Evolutionary conservation across 2,329 filamentous ascomycete genomes (phyloP).

Genomic region (Alternaria dauci): DNA sequence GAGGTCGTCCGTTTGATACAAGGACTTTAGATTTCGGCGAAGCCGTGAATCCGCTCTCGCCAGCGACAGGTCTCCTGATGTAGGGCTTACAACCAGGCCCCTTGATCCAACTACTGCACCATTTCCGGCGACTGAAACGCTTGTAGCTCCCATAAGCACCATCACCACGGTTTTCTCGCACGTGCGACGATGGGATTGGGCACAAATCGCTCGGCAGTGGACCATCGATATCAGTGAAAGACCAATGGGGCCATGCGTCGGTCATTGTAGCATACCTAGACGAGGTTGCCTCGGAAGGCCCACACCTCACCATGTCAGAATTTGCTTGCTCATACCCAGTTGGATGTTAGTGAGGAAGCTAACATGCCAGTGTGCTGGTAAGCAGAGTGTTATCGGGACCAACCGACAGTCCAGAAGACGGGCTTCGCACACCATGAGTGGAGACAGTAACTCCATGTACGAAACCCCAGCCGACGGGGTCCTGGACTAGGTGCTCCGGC

Average conservation of each 20-base stretch:
- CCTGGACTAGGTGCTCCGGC: neutral
- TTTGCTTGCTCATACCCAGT: neutral
- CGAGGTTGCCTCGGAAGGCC: neutral
- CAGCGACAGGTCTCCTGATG: neutral
- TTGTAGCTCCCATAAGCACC: neutral
- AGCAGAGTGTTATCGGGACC: conserved; percentile 3
- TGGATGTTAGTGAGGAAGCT: conserved; percentile 1
- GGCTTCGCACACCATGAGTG: neutral
- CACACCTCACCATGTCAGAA: neutral
- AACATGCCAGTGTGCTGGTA: conserved; percentile 2
- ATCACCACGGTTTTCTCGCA: neutral
- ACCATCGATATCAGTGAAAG: neutral
- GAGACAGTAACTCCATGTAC: neutral
- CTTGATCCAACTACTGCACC: neutral
- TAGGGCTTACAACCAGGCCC: neutral
- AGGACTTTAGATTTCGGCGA: neutral
- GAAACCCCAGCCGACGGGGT: neutral
- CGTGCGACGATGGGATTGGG: conserved; percentile 2
- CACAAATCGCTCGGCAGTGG: neutral
- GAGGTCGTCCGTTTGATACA: neutral
- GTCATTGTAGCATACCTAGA: neutral
- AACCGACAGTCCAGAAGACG: conserved; percentile 8
- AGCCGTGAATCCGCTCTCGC: neutral
- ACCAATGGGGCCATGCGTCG: neutral
- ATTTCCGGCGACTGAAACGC: neutral